phyloP scores from a whole-genome alignment of 2,329 filamentous ascomycete species.

The Phaeosphaeria sp. region DNA sequence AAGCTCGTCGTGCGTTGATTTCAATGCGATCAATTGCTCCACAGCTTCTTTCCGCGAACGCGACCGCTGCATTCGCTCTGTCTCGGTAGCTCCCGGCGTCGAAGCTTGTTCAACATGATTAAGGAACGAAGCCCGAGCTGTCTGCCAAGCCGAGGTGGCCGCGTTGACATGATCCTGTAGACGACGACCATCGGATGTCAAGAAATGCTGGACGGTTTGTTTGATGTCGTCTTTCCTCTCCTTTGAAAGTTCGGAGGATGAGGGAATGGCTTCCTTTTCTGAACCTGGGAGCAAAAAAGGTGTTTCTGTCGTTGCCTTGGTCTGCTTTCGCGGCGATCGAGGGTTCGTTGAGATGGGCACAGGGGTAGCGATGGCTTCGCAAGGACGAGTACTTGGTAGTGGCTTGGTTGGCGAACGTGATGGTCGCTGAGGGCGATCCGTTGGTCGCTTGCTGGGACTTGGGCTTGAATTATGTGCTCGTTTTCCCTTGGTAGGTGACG shows the following conservation, averaged over 20 bases:
- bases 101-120: conserved; percentile 35
- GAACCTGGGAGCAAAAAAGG: conserved; percentile 3
- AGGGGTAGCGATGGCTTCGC: conserved; percentile 19
- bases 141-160: conserved; percentile 34
- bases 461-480: conserved; percentile 21
- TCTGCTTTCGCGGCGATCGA: conserved; percentile 18
- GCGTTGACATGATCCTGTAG: conserved; percentile 33
- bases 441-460: conserved; percentile 3
- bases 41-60: conserved; percentile 40
- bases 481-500: conserved; percentile 12
- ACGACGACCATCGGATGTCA: conserved; percentile 29
- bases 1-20: conserved; percentile 24
- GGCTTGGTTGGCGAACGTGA: conserved; percentile 37
- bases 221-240: conserved; percentile 30
- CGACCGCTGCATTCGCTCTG: conserved; percentile 30
- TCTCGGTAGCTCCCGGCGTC: conserved; percentile 23
- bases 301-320: conserved; percentile 9
- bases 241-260: conserved; percentile 36
- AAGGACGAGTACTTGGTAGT: conserved; percentile 20
- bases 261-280: conserved; percentile 8
- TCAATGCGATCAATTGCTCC: conserved; percentile 32
- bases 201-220: conserved; percentile 29
- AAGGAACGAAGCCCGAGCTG: conserved; percentile 31
- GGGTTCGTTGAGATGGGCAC: conserved; percentile 27
- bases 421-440: conserved; percentile 20